Base-by-base conservation (phyloP, 306 rosid genomes). In the Leucaena leucocephala region DNA sequence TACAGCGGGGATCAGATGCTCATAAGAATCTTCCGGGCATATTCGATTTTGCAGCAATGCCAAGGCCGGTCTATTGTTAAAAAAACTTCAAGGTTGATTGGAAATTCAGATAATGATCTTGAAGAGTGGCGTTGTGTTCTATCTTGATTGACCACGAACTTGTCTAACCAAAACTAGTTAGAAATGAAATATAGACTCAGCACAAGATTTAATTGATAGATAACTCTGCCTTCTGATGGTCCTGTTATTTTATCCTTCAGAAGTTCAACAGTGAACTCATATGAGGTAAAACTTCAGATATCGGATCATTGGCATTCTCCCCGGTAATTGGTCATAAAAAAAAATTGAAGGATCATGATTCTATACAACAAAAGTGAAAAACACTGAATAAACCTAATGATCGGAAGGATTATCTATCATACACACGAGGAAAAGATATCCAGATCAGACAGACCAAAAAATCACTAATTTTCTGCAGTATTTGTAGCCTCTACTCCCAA, bases 381-480 rank as follows among this genome's bases (percentile, higher is more conserved):
- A 54, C 59, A 54, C 59, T n/a, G 27, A 17, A 54, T n/a, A 54
- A 77, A 48, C 72, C 74, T 2, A 36, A 48, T 21, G 68, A 58
- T n/a, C 52, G 21, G 19, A 61, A 54, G 10, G 19, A 76, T 11
- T 6, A 75, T 38, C 79, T 6, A 75, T 38, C 79, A 70, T 74
- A 72, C 76, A 82, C 67, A 75, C 68, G 76, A 69, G 38, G 71
- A 36, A 75, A 68, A 74, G 72, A 64, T 55, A 74, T 34, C 73
- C 49, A 62, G 59, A 76, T 27, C 45, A 57, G 22, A 58, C 71
- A 76, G 36, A 66, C 66, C 59, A 77, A 76, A 4, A 71, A 64
- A 8, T 38, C 17, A 33, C 19, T 61, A 82, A 89, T 69, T 74
- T 80, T 77, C 67, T 48, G 80, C 82, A 68, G 74, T 72, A 34